Conservation (phyloP, 371 early-diverging fungal genomes). For the Mucor sp. region DNA sequence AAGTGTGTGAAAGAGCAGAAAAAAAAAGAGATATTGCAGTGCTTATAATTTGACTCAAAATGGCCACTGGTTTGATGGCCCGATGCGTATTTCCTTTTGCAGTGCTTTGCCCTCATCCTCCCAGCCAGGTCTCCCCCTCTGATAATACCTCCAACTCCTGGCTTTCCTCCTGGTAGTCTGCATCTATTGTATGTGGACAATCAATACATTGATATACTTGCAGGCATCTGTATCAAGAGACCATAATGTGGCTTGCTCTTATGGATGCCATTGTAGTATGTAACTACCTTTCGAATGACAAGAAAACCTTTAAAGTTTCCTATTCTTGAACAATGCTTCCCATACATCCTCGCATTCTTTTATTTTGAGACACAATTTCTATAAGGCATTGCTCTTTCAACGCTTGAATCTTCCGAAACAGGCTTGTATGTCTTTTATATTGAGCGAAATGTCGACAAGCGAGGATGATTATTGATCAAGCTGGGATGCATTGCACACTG, state of each 20-base stretch:
- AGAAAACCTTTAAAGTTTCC: not conserved
- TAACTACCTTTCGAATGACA: too few species aligned
- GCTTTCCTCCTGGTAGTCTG: not conserved
- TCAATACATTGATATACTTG: not conserved
- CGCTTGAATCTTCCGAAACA: too few species aligned
- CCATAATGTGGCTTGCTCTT: not conserved
- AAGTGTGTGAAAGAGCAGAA: not conserved
- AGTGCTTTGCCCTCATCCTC: not conserved
- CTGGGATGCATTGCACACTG: too few species aligned
- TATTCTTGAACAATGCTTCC: not conserved
- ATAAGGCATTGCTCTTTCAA: not conserved
- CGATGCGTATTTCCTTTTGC: slow-evolving; percentile 1
- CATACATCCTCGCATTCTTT: not conserved
- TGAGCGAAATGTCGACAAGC: too few species aligned
- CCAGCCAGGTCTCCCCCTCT: too few species aligned
- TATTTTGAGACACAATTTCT: not conserved
- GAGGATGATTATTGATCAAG: too few species aligned
- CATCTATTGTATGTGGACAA: not conserved
- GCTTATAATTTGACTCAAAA: not conserved
- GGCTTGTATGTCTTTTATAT: too few species aligned
- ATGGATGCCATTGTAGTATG: not conserved
- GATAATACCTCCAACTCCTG: too few species aligned
- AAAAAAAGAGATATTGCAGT: not conserved
- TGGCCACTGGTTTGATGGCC: not conserved
- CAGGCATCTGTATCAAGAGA: not conserved